Evolutionary conservation across 106 monocot species (phyloP).

Genomic region (Hemerocallis citrina): DNA sequence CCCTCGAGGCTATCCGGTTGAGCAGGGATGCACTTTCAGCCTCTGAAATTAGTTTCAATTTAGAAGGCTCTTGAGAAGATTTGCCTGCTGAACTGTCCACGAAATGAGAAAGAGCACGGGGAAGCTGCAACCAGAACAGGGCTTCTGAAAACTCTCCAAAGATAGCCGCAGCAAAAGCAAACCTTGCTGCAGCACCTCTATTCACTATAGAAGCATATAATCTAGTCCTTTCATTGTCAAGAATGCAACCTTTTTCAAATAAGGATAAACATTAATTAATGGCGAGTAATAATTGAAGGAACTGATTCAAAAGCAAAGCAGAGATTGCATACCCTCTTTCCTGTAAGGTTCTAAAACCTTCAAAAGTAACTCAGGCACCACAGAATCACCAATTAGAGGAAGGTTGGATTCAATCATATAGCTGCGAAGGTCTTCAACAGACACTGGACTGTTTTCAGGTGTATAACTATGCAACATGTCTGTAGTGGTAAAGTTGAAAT

Average conservation of each 20-base stretch:
- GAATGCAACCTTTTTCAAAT: constrained; percentile 51
- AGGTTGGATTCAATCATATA: constrained; percentile 76
- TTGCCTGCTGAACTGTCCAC: constrained; percentile 50
- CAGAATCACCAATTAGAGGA: constrained; percentile 80
- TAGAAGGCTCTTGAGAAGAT: constrained; percentile 23
- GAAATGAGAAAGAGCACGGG: constrained; percentile 70
- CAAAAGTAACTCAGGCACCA: constrained; percentile 89
- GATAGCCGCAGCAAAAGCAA: constrained; percentile 91
- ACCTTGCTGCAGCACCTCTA: constrained; percentile 68
- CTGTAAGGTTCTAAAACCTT: constrained; percentile 90
- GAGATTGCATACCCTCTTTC: constrained; percentile 51
- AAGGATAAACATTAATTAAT: not conserved
- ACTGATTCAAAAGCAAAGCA: not conserved
- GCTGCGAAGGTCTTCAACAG: constrained; percentile 68
- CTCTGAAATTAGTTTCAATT: constrained; percentile 24
- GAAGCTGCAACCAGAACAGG: constrained; percentile 91
- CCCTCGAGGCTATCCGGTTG: constrained; percentile 33
- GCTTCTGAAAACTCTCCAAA: constrained; percentile 93
- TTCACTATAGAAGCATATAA: constrained; percentile 68
- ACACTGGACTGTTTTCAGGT: constrained; percentile 32
- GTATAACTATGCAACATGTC: constrained; percentile 25
- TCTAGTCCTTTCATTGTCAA: constrained; percentile 72
- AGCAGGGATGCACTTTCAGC: constrained; percentile 31
- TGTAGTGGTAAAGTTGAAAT: constrained; percentile 9
- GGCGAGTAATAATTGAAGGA: not conserved